Conservation (phyloP, 139 green algal genomes). For the Coccomyxa sp. region DNA sequence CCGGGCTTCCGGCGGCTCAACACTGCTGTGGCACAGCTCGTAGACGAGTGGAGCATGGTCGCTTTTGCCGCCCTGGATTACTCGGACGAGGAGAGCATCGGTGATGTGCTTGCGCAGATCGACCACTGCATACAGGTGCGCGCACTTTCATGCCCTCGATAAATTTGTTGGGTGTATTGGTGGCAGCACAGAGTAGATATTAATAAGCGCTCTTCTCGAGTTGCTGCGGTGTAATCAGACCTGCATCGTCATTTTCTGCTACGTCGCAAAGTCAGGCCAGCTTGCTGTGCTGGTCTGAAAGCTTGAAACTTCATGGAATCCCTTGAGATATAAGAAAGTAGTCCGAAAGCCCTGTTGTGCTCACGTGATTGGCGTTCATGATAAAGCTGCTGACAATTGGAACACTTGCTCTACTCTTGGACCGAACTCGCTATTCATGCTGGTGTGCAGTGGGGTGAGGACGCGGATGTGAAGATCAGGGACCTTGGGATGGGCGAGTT, state of each 20-base stretch:
- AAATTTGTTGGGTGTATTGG: not conserved
- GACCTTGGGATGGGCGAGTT: conserved; percentile 39
- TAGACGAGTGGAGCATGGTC: conserved; percentile 86
- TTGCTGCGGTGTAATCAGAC: too few relatives aligned
- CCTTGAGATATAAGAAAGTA: too few relatives aligned
- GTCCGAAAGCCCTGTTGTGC: too few relatives aligned
- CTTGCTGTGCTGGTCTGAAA: too few relatives aligned
- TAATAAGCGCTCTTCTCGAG: too few relatives aligned
- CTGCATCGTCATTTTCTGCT: too few relatives aligned
- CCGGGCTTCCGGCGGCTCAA: conserved; percentile 69
- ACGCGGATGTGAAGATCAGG: conserved; percentile 80
- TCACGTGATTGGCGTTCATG: too few relatives aligned
- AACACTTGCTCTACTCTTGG: too few relatives aligned
- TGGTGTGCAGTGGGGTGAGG: conserved; percentile 79
- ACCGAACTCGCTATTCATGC: conserved; percentile 57
- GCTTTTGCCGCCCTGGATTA: conserved; percentile 87
- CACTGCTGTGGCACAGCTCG: conserved; percentile 49
- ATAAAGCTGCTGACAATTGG: too few relatives aligned
- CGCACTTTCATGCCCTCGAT: not conserved
- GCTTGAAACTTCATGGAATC: too few relatives aligned
- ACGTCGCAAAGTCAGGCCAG: too few relatives aligned
- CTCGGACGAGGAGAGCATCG: conserved; percentile 62
- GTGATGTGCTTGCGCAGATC: conserved; percentile 3
- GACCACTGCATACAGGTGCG: not conserved
- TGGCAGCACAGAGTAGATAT: too few relatives aligned